Conservation (phyloP, 139 green algal species). For the Chlorella sp. region DNA sequence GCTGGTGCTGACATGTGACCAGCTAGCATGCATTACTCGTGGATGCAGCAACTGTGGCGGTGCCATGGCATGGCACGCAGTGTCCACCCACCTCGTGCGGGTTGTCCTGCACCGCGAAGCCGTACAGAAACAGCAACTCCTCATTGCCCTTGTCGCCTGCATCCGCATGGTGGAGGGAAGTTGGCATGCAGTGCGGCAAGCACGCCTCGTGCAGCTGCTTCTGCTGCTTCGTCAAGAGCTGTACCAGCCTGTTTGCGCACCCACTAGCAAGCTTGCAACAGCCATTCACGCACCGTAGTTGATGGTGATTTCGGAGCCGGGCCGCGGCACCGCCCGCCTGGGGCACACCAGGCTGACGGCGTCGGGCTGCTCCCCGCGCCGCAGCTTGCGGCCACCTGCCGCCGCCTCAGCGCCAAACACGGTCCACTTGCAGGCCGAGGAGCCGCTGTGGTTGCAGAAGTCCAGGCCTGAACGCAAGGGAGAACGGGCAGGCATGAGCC, state of each 20-base stretch:
- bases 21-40: no score
- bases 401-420: conserved; percentile 13
- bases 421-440: conserved; percentile 63
- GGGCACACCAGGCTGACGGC: conserved; percentile 44
- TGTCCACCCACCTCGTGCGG: conserved; percentile 52
- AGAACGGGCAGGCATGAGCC: no score
- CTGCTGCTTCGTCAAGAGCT: no score
- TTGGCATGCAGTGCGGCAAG: no score
- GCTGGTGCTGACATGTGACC: no score
- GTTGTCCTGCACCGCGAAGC: conserved; percentile 73
- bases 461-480: conserved; percentile 66
- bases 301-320: conserved; percentile 69
- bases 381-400: background rate
- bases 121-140: conserved; percentile 86
- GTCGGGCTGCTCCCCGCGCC: background rate
- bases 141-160: conserved; percentile 73
- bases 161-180: no score
- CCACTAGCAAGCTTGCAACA: no score
- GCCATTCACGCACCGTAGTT: conserved; percentile 39
- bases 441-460: conserved; percentile 81
- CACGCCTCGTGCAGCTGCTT: no score
- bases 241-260: no score
- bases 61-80: no score
- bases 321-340: background rate
- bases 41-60: no score